Percentiles rank a stretch among this genome's conserved stretches.
Conservation (phyloP, 805 yeast species). For the Wickerhamia fluorescens region DNA sequence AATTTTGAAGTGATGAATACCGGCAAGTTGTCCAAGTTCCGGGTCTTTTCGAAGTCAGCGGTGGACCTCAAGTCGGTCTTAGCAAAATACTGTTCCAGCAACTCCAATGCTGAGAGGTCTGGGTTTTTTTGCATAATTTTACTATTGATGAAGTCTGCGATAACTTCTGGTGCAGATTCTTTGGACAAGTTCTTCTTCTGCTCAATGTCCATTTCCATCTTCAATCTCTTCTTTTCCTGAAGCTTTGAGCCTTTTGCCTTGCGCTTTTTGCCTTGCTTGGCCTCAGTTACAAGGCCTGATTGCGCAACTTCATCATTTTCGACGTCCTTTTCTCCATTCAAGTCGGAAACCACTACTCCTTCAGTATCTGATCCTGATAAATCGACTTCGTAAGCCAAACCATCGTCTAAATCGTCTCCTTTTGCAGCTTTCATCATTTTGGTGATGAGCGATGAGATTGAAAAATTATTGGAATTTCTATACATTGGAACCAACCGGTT, state of each 20-base stretch:
- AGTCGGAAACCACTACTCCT: slow-evolving; percentile 11
- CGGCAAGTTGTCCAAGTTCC: slow-evolving; percentile 51
- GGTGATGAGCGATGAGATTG: slow-evolving; percentile 7
- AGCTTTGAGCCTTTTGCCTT: slow-evolving; percentile 33
- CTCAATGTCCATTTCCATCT: slow-evolving; percentile 57
- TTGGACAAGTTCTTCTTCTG: slow-evolving; percentile 50
- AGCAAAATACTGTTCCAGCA: slow-evolving; percentile 56
- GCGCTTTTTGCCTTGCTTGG: slow-evolving; percentile 13
- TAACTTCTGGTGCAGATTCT: slow-evolving; percentile 44
- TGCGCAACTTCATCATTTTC: slow-evolving; percentile 1
- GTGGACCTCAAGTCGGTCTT: slow-evolving; percentile 56
- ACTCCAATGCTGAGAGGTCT: slow-evolving; percentile 68
- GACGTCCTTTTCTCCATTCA: slow-evolving; percentile 7
- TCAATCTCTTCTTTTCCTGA: slow-evolving; percentile 57
- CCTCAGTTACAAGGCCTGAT: slow-evolving; percentile 4
- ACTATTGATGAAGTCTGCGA: slow-evolving; percentile 62
- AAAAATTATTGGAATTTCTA: not conserved
- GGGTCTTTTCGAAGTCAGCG: slow-evolving; percentile 44
- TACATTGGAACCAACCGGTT: not conserved
- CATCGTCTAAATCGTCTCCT: slow-evolving; percentile 78
- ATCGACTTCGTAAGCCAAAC: slow-evolving; percentile 54
- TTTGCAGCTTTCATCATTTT: slow-evolving; percentile 3
- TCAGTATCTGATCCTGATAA: slow-evolving; percentile 15
- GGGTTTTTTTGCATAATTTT: slow-evolving; percentile 53
- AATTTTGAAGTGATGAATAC: slow-evolving; percentile 48